A percentile compares a stretch with the other conserved stretches of the same genome.
phyloP scores from a whole-genome alignment of 176 grass and related monocot genomes.

The Tuctoria greenei region DNA sequence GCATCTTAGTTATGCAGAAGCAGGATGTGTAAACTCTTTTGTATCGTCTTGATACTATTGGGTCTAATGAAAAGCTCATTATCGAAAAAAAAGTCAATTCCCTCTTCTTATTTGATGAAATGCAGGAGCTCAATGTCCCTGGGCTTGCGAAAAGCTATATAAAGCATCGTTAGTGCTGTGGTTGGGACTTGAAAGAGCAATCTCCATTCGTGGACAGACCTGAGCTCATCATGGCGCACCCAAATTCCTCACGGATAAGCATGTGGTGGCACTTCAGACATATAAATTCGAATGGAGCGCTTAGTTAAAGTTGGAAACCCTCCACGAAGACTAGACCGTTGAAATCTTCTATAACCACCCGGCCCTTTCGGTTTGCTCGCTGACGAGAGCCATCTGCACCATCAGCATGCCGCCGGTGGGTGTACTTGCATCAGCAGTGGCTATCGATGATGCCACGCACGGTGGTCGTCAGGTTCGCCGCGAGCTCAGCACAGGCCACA shows the following conservation, averaged over 20 bases:
- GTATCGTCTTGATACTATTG: too few species aligned
- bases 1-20: too few species aligned
- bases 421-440: not conserved
- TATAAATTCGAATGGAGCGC: not conserved
- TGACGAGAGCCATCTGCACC: not conserved
- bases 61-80: too few species aligned
- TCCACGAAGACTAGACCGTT: not conserved
- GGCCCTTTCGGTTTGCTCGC: not conserved
- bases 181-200: conserved; percentile 28
- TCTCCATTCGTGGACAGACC: not conserved
- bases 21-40: too few species aligned
- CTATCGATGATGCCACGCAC: conserved; percentile 15
- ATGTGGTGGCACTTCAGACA: conserved; percentile 4
- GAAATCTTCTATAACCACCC: not conserved
- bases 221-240: not conserved
- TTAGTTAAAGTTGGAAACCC: not conserved
- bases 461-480: conserved; percentile 7
- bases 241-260: not conserved
- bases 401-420: not conserved
- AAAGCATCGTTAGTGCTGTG: not conserved
- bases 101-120: too few species aligned
- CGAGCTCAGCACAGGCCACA: not conserved
- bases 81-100: too few species aligned
- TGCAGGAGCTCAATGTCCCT: too few species aligned
- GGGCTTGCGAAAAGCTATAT: too few species aligned